These are phyloP conservation scores for Hypoxylon rickii DNA, from an alignment of 495 filamentous ascomycete species.

Conservation along the genomic window DNA sequence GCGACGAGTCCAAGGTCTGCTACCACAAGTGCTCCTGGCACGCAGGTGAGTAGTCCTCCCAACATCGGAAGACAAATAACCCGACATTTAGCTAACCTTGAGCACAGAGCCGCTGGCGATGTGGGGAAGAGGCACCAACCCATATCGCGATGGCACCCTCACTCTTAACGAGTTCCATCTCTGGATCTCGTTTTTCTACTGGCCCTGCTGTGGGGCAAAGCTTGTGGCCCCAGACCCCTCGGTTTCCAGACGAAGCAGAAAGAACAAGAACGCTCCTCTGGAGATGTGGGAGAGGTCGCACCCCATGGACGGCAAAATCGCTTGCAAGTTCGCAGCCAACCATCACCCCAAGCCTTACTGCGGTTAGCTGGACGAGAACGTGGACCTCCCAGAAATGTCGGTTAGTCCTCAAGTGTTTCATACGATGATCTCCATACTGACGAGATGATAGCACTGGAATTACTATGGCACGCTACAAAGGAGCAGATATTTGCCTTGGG, in stretches of 20 bases:
- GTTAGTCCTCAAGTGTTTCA: too few relatives aligned
- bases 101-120: conserved; percentile 3
- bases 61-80: too few relatives aligned
- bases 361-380: too few relatives aligned
- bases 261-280: background rate
- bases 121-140: background rate
- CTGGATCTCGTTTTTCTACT: conserved; percentile 15
- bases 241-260: conserved; percentile 3
- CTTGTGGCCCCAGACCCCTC: background rate
- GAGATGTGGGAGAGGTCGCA: conserved; percentile 12
- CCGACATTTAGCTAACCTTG: background rate
- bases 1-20: background rate
- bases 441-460: too few relatives aligned
- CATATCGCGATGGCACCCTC: background rate
- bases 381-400: too few relatives aligned
- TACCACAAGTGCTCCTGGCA: conserved; percentile 10
- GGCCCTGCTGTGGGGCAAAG: conserved; percentile 19
- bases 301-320: too few relatives aligned
- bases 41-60: conserved; percentile 7
- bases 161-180: conserved; percentile 8
- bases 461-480: too few relatives aligned
- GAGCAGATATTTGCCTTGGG: too few relatives aligned
- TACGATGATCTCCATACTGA: too few relatives aligned
- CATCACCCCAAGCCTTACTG: too few relatives aligned
- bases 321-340: too few relatives aligned